Evolutionary conservation across 192 early-diverging fungal species (phyloP), one percentile per base, ranked within the genome.

Genomic region (Endogone sp.): DNA sequence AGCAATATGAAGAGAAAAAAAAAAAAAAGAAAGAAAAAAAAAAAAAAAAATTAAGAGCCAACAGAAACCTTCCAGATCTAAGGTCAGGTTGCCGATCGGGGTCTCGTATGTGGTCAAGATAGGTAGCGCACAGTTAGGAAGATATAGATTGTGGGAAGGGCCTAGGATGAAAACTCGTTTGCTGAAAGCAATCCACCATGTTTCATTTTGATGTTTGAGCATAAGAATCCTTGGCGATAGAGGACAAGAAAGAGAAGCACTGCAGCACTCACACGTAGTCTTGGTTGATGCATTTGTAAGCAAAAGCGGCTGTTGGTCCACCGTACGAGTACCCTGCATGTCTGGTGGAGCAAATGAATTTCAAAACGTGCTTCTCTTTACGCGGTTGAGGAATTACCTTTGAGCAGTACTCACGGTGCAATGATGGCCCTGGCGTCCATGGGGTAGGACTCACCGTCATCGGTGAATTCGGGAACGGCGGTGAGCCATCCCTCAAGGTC

Each of bases 311-410:
- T 4, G 93, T 87, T n/a, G 89, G 87, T 2, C 95, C 95, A 74
- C 90, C 91, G 73, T 95, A 98, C 10, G 89, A 84, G 66, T 90
- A 94, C 10, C 97, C 97, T 0, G 97, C 97, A 76, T 99, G 97
- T 30, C 92, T 94, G 75, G 16, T 24, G 29, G 32, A 24, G 29
- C 21, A 13, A 6, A 25, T 69, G 64, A 22, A 54, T 20, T 44
- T 10, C 62, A 10, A 61, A 37, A 9, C 10, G 3, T 13, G 56
- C 24, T 29, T 21, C 65, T 16, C 30, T 49, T 8, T 22, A 21
- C 44, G 29, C 20, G 44, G 37, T 27, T 24, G 9, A 65, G 28
- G 11, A n/a, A 55, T 16, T 11, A 49, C 10, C 30, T 30, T 62
- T 29, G 62, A 25, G 55, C 2, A n/a, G n/a, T 23, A 65, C 85